These are phyloP conservation scores for Aspergillus egyptiacus DNA, from an alignment of 495 filamentous ascomycete genomes.

Conservation along the genomic window DNA sequence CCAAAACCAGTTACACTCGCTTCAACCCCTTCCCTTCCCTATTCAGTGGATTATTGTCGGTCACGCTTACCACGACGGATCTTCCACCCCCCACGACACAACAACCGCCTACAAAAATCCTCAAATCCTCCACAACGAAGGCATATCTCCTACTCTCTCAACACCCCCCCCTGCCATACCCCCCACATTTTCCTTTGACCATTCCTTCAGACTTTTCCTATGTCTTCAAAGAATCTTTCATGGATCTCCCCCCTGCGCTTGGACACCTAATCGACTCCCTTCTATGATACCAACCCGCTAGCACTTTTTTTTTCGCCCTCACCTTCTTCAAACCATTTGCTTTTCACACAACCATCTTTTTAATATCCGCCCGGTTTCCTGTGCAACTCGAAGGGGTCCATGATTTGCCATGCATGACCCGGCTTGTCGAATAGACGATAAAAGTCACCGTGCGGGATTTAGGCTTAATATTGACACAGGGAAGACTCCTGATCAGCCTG, in stretches of 20 bases:
- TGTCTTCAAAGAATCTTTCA: conserved; percentile 25
- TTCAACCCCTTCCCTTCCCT: conserved; percentile 6
- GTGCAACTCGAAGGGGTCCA: conserved; percentile 29
- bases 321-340: conserved; percentile 22
- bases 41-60: not conserved
- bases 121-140: not conserved
- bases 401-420: conserved; percentile 27
- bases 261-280: conserved; percentile 10
- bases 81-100: not conserved
- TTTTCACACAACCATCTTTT: conserved; percentile 31
- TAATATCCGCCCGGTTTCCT: conserved; percentile 32
- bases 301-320: too few species aligned
- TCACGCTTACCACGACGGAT: not conserved
- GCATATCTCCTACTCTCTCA: too few species aligned
- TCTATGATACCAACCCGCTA: conserved; percentile 25
- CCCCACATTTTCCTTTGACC: conserved; percentile 9
- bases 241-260: conserved; percentile 12
- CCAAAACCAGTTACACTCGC: conserved; percentile 16
- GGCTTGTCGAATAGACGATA: conserved; percentile 20
- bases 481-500: conserved; percentile 8
- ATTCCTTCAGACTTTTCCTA: conserved; percentile 25
- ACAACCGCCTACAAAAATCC: not conserved
- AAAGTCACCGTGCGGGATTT: conserved; percentile 17
- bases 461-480: conserved; percentile 8
- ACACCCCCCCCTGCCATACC: not conserved